Base-by-base conservation (phyloP, 2,329 filamentous ascomycete species). In the Cadophora sp. region DNA sequence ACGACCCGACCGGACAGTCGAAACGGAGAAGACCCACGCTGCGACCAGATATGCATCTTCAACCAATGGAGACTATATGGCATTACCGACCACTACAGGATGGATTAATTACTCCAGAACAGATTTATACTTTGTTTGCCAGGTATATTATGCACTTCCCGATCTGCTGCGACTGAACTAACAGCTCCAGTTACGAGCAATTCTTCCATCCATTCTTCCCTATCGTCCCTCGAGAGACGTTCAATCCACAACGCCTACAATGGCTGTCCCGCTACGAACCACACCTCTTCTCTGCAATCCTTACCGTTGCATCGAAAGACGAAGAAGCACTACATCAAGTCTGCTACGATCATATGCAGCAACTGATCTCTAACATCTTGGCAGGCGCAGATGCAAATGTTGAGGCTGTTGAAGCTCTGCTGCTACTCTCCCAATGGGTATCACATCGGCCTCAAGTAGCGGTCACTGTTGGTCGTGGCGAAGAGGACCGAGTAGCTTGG, bases 401-500 rank as follows among this genome's bases (percentile, higher is more conserved):
- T 0, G 90, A 91, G 69, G 88, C 90, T 1, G 89, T 92, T 0
- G 90, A 93, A 74, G 89, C 89, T 1, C 78, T 93, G 1, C 80
- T 92, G 0, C 80, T 93, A 1, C 83, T 93, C 1, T 90, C 90
- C 0, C 90, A 93, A 73, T 93, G 90, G 90, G 89, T 77, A 22
- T 75, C 75, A 2, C 74, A 76, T 67, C 70, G 74, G 18, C 74
- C 74, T 30, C 74, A 76, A 66, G 71, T 70, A 7, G 70, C 71
- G 22, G 67, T 73, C 27, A 68, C 72, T 33, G 87, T 92, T 22
- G 90, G 90, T 0, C 84, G 89, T 64, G 90, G 90, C 9, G 90
- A 92, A 76, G 90, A 92, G 74, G 90, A 93, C 72, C 85, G 90
- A 53, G 89, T 90, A 36, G 89, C 89, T 0, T 93, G 90, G 90